Percentiles rank a stretch among this genome's conserved stretches.
Conservation (phyloP, 2,329 filamentous ascomycete species). For the Pseudocercospora musae region DNA sequence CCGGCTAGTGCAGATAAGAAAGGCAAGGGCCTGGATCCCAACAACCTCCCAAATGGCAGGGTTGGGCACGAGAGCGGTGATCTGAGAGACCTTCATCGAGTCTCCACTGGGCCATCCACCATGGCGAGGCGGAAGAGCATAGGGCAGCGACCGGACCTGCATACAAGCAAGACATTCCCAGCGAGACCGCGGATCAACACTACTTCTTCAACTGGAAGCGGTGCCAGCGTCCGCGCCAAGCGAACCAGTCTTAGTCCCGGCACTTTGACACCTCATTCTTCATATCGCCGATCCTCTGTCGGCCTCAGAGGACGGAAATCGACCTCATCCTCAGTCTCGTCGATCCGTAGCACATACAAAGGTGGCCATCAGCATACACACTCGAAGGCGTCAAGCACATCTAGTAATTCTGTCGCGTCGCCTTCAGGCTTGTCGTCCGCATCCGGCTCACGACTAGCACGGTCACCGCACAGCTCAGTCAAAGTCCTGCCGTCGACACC, state of each 20-base stretch:
- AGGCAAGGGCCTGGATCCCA: slow-evolving; percentile 17
- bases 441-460: slow-evolving; percentile 59
- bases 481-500: slow-evolving; percentile 94
- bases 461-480: slow-evolving; percentile 83
- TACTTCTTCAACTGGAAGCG: slow-evolving; percentile 35
- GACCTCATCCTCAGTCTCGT: slow-evolving; percentile 91
- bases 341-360: slow-evolving; percentile 85
- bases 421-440: slow-evolving; percentile 45
- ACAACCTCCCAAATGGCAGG: slow-evolving; percentile 18
- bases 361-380: slow-evolving; percentile 75
- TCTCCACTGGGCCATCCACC: slow-evolving; percentile 35
- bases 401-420: slow-evolving; percentile 64
- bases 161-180: slow-evolving; percentile 39
- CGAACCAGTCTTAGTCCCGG: slow-evolving; percentile 62
- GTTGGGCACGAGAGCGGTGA: slow-evolving; percentile 19
- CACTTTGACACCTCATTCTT: slow-evolving; percentile 82
- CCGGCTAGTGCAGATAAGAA: slow-evolving; percentile 38
- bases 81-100: slow-evolving; percentile 35
- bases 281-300: slow-evolving; percentile 75
- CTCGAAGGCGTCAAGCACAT: slow-evolving; percentile 91
- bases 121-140: slow-evolving; percentile 33
- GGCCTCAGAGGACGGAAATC: slow-evolving; percentile 90
- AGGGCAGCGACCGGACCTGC: slow-evolving; percentile 38
- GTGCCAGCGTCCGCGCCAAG: slow-evolving; percentile 36
- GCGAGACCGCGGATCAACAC: slow-evolving; percentile 45